Base-by-base conservation (phyloP, 345 rosid species). In the Erodium maritimum region DNA sequence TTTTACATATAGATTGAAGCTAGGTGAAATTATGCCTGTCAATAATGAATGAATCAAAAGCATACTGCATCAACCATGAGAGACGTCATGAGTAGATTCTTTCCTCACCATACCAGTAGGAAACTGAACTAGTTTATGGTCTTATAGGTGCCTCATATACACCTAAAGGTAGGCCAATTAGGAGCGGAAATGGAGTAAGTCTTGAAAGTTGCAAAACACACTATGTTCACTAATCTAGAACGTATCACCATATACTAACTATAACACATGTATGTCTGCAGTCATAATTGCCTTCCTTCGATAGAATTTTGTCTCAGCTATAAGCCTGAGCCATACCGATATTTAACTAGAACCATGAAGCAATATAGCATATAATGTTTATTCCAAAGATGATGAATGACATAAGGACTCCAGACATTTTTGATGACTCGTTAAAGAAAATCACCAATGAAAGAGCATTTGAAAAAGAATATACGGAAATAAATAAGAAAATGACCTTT, bases 401-500 rank as follows among this genome's bases (percentile, higher is more conserved):
- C n/a, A 13, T 51, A 5, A n/a, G 4, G 17, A 11, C 21, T 1
- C 54, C 21, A 19, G n/a, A 51, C 7, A 51, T 17, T 29, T 51
- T 11, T n/a, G 19, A 51, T 51, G n/a, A 17, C 21, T 51, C n/a
- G 19, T 51, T 13, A 1, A 10, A 51, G 10, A 17, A 51, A 51
- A 51, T 51, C 19, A 51, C 0, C 21, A 17, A 17, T 5, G 19
- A 8, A 51, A 51, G 9, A 17, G 17, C 19, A 17, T n/a, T 17
- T 17, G 20, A 51, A 51, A 51, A 17, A 29, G 37, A 17, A 55
- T 23, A 23, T 23, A 23, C 14, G 12, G 37, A 29, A 29, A 55
- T 55, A 23, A 23, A 17, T 51, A 19, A 6, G 21, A 13, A 51
- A 19, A 19, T 51, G 9, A 87, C 97, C 95, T 85, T 82, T 5